Percentiles rank a stretch among this genome's conserved stretches.
phyloP scores from a whole-genome alignment of 805 yeast species.

The Saturnispora sekii region DNA sequence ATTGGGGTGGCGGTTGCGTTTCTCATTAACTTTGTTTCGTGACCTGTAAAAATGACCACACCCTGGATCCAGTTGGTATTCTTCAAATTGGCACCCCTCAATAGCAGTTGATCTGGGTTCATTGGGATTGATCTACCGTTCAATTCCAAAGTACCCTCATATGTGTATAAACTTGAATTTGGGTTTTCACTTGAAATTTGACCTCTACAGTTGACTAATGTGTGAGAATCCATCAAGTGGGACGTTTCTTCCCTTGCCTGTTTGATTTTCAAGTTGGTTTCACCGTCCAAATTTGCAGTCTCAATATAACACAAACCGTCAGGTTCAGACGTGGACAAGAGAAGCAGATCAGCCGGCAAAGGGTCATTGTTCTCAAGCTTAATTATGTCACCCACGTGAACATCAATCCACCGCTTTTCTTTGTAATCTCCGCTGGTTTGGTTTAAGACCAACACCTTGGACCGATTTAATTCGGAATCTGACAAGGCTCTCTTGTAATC shows the following conservation, averaged over 20 bases:
- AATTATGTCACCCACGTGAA: conserved; percentile 86
- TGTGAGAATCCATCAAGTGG: conserved; percentile 54
- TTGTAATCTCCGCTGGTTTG: conserved; percentile 51
- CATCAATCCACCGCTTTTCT: conserved; percentile 71
- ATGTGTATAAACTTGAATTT: conserved; percentile 86
- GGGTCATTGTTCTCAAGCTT: conserved; percentile 79
- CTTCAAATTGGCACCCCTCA: conserved; percentile 92
- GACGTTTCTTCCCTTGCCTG: conserved; percentile 79
- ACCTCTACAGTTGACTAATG: conserved; percentile 45
- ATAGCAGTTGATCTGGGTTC: conserved; percentile 80
- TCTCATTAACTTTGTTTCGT: conserved; percentile 95
- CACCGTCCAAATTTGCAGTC: conserved; percentile 97
- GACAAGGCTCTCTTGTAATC: conserved; percentile 83
- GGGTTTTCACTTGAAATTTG: conserved; percentile 80
- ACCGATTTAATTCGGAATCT: conserved; percentile 74
- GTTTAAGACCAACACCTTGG: conserved; percentile 59
- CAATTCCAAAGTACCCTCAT: conserved; percentile 74
- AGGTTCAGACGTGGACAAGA: conserved; percentile 90
- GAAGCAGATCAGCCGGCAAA: conserved; percentile 84
- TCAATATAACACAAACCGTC: conserved; percentile 97
- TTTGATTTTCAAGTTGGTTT: conserved; percentile 90
- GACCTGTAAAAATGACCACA: conserved; percentile 90
- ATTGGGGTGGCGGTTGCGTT: conserved; percentile 99
- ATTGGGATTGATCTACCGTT: conserved; percentile 57
- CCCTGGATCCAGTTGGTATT: conserved; percentile 96